phyloP scores from a whole-genome alignment of 495 filamentous ascomycete species.

The Geoglossum glabrum region DNA sequence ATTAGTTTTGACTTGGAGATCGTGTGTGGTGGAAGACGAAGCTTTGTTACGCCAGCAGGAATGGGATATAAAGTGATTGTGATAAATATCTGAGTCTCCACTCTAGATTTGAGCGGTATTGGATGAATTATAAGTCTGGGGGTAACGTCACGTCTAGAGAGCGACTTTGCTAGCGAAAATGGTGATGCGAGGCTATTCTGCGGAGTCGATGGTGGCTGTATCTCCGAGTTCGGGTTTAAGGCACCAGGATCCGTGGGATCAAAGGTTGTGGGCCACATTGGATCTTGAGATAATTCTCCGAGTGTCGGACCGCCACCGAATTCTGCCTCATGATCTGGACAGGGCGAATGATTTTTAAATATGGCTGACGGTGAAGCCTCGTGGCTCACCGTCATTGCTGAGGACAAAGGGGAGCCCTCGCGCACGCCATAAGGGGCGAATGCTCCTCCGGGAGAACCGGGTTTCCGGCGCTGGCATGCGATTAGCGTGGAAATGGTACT shows the following conservation, averaged over 20 bases:
- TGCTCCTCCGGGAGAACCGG: conserved; percentile 10
- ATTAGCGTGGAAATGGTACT: neutral
- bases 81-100: conserved; percentile 86
- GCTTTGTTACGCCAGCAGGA: conserved; percentile 48
- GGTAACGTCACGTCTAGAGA: conserved; percentile 4
- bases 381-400: conserved; percentile 23
- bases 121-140: conserved; percentile 37
- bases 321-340: conserved; percentile 27
- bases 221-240: neutral
- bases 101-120: conserved; percentile 62
- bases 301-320: conserved; percentile 14
- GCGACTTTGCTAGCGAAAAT: neutral
- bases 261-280: neutral
- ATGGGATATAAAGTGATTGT: conserved; percentile 51
- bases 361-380: conserved; percentile 26
- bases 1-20: conserved; percentile 83
- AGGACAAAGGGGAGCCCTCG: conserved; percentile 30
- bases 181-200: neutral
- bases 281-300: neutral
- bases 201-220: neutral
- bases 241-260: neutral
- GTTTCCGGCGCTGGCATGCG: conserved; percentile 13
- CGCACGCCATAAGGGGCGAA: conserved; percentile 14
- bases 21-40: conserved; percentile 72
- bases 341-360: conserved; percentile 31